phyloP scores from a whole-genome alignment of 192 early-diverging fungal species.

The Blastocladiella britannica region DNA sequence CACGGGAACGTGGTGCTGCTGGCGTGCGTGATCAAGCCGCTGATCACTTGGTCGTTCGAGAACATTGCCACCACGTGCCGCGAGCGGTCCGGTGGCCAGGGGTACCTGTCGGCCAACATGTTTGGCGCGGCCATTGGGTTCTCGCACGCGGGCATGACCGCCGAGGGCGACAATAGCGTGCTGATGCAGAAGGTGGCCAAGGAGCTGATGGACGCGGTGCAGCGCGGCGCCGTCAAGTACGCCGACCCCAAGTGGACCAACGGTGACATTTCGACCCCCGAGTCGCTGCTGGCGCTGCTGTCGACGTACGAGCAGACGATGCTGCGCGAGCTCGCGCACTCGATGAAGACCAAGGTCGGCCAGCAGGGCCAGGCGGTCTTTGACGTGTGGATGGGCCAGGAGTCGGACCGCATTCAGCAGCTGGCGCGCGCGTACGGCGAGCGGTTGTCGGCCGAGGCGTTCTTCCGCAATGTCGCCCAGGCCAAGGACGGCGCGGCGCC shows the following conservation, averaged over 20 bases:
- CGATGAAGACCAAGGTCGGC: constrained; percentile 26
- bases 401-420: constrained; percentile 47
- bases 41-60: constrained; percentile 53
- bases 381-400: constrained; percentile 56
- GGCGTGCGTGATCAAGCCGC: constrained; percentile 57
- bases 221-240: constrained; percentile 20
- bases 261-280: background rate
- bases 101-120: constrained; percentile 43
- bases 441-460: constrained; percentile 36
- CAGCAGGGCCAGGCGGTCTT: constrained; percentile 26
- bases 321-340: constrained; percentile 16
- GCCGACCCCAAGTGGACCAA: constrained; percentile 9
- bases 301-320: constrained; percentile 11
- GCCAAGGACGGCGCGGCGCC: constrained; percentile 8
- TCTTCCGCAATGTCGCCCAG: constrained; percentile 14
- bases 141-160: constrained; percentile 56
- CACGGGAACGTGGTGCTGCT: constrained; percentile 41
- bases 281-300: constrained; percentile 5
- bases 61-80: constrained; percentile 40
- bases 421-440: constrained; percentile 44
- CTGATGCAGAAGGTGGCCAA: constrained; percentile 59
- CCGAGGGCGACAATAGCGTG: constrained; percentile 59
- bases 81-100: constrained; percentile 55
- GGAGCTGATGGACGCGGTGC: constrained; percentile 36
- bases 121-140: constrained; percentile 45